These are phyloP conservation scores for Neofusicoccum laricinum DNA, from an alignment of 2,329 filamentous ascomycete genomes.

Conservation along the genomic window DNA sequence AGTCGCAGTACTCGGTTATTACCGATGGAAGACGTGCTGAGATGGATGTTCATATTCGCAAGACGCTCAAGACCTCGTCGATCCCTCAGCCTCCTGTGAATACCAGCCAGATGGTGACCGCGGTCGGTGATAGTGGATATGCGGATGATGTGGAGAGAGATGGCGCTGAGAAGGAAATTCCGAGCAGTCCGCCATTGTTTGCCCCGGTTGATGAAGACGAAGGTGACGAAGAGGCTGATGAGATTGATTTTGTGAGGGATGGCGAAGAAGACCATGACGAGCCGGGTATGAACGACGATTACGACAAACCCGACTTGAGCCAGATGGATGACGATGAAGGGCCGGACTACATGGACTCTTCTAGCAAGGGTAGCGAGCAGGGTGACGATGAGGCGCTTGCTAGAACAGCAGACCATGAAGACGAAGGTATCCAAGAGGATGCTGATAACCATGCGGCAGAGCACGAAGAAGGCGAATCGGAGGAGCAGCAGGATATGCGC, in stretches of 20 bases:
- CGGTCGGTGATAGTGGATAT: background rate
- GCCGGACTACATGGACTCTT: constrained; percentile 6
- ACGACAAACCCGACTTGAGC: constrained; percentile 13
- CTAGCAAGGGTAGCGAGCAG: background rate
- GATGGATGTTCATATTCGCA: constrained; percentile 19
- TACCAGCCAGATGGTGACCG: constrained; percentile 18
- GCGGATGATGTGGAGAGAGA: constrained; percentile 19
- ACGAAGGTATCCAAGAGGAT: background rate
- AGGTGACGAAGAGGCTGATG: constrained; percentile 19
- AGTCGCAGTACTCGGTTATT: constrained; percentile 25
- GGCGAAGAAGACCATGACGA: background rate
- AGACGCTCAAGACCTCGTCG: constrained; percentile 18
- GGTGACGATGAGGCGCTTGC: background rate
- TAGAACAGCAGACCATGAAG: background rate
- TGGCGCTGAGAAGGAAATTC: constrained; percentile 24
- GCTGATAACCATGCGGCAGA: background rate
- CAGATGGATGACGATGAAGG: constrained; percentile 4
- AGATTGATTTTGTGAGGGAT: background rate
- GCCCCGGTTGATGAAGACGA: constrained; percentile 27
- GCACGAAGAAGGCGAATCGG: background rate
- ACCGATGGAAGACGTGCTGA: constrained; percentile 1
- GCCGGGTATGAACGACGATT: constrained; percentile 5
- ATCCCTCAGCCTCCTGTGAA: constrained; percentile 27
- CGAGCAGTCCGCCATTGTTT: constrained; percentile 35
- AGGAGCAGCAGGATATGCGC: too few species aligned